phyloP scores from a whole-genome alignment of 345 rosid genomes.

The Xanthoceras sorbifolium region DNA sequence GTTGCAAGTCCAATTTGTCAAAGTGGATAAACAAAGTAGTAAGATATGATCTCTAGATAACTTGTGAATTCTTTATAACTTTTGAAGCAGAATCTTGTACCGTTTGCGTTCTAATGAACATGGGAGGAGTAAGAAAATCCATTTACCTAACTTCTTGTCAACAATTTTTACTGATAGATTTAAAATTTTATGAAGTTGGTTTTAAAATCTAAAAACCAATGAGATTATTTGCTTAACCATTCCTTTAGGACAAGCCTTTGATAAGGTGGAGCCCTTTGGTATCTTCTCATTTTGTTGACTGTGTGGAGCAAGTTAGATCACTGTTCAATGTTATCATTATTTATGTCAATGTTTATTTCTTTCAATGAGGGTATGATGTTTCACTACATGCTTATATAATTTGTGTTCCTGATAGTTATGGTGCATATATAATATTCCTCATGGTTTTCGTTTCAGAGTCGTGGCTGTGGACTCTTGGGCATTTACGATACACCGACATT shows the following conservation, averaged over 20 bases:
- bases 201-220: background rate
- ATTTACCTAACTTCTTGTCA: background rate
- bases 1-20: no score
- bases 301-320: background rate
- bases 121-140: background rate
- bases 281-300: background rate
- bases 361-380: background rate
- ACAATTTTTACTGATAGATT: background rate
- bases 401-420: background rate
- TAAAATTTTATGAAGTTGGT: background rate
- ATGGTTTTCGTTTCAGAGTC: slow-evolving; percentile 62
- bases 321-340: background rate
- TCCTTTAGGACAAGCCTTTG: background rate
- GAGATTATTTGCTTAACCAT: background rate
- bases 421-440: background rate
- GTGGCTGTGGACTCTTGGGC: slow-evolving; percentile 91
- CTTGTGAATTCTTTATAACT: background rate
- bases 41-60: background rate
- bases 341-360: background rate
- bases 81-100: background rate
- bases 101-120: background rate
- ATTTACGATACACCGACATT: slow-evolving; percentile 85
- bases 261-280: background rate
- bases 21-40: no score
- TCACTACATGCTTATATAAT: background rate